Percentiles rank a stretch among this genome's conserved stretches.
These are phyloP conservation scores for Neurospora sp. DNA, from an alignment of 495 filamentous ascomycete genomes.

Conservation along the genomic window DNA sequence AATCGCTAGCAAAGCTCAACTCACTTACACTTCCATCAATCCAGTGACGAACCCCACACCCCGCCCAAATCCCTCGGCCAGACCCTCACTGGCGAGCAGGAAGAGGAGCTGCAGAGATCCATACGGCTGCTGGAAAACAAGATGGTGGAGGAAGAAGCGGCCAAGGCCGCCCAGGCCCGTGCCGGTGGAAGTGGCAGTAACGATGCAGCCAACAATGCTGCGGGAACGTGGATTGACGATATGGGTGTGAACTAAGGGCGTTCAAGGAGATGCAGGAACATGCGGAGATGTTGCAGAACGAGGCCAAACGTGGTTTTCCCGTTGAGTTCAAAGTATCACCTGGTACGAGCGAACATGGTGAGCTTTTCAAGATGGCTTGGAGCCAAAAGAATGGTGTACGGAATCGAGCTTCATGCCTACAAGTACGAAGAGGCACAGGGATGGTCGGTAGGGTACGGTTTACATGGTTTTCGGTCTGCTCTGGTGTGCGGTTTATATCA, in stretches of 20 bases:
- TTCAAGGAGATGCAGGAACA: background rate
- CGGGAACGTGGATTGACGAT: background rate
- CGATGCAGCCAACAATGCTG: background rate
- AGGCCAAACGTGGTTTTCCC: background rate
- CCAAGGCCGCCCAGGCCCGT: background rate
- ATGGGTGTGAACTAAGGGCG: background rate
- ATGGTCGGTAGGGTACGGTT: slow-evolving; percentile 26
- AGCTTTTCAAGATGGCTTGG: no score
- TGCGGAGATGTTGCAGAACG: background rate
- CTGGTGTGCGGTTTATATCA: no score
- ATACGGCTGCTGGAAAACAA: background rate
- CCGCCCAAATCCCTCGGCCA: background rate
- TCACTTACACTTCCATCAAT: background rate
- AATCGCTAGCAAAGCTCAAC: background rate
- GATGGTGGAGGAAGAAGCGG: background rate
- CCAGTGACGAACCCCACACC: background rate
- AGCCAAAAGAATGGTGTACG: slow-evolving; percentile 33
- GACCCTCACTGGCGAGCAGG: background rate
- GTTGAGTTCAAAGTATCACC: background rate
- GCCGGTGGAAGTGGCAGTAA: background rate
- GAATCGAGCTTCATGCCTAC: slow-evolving; percentile 92
- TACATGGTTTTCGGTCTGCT: no score
- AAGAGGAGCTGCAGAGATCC: background rate
- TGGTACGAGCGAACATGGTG: no score
- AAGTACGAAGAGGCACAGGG: slow-evolving; percentile 64